phyloP scores from a whole-genome alignment of 352 stramenopile species.

The Globisporangium splendens region DNA sequence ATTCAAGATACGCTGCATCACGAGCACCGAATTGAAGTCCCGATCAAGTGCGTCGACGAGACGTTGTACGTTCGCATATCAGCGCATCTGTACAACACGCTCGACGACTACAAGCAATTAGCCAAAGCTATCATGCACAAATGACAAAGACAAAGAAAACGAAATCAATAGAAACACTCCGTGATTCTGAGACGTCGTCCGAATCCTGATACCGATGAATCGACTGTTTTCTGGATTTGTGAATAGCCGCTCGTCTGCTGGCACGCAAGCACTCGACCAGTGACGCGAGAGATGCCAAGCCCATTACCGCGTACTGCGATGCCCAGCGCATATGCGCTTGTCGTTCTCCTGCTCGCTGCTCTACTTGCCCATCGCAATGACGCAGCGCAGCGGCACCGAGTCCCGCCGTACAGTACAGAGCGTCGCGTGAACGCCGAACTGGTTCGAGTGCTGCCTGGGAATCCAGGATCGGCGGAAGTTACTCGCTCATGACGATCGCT shows the following conservation, averaged over 20 bases:
- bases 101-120: slow-evolving; percentile 80
- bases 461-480: slow-evolving; percentile 35
- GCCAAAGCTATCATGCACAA: slow-evolving; percentile 19
- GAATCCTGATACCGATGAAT: not conserved
- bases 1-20: slow-evolving; percentile 90
- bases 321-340: not conserved
- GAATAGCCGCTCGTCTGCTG: slow-evolving; percentile 3
- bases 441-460: slow-evolving; percentile 28
- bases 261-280: too few species aligned
- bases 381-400: slow-evolving; percentile 1
- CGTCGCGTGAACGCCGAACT: slow-evolving; percentile 25
- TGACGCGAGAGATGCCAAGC: too few species aligned
- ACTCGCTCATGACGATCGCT: slow-evolving; percentile 47
- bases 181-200: not conserved
- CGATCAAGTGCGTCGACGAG: slow-evolving; percentile 89
- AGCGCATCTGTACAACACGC: slow-evolving; percentile 90
- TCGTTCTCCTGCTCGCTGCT: not conserved
- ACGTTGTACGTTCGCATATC: slow-evolving; percentile 89
- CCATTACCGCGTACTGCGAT: too few species aligned
- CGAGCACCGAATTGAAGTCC: slow-evolving; percentile 84
- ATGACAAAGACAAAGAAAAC: not conserved
- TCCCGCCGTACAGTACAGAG: slow-evolving; percentile 10
- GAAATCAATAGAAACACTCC: too few species aligned
- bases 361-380: not conserved
- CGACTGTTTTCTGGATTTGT: not conserved